These are phyloP conservation scores for Sporothrix luriei DNA, from an alignment of 2,329 filamentous ascomycete species.

Conservation along the genomic window DNA sequence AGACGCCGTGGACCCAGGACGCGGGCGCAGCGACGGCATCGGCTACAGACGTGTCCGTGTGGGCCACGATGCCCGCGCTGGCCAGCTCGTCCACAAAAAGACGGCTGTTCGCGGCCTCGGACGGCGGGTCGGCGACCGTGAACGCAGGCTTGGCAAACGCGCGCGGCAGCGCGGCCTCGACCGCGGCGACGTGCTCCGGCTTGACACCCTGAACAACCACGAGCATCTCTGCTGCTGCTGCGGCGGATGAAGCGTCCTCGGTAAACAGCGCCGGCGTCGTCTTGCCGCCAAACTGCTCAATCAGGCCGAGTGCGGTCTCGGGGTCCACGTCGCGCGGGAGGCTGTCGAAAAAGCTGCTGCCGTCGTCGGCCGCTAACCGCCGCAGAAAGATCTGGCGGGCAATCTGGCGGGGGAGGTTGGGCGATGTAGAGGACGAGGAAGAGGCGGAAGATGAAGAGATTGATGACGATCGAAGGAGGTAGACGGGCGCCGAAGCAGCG, in stretches of 20 bases:
- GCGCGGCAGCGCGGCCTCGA: slow-evolving; percentile 48
- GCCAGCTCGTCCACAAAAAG: slow-evolving; percentile 49
- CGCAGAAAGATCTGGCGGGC: slow-evolving; percentile 63
- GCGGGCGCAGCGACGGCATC: slow-evolving; percentile 46
- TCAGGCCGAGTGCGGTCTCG: slow-evolving; percentile 55
- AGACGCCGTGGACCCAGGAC: slow-evolving; percentile 49
- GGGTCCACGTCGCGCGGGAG: slow-evolving; percentile 49
- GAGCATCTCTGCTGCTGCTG: slow-evolving; percentile 51
- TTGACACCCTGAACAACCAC: slow-evolving; percentile 62
- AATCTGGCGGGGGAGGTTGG: slow-evolving; percentile 56
- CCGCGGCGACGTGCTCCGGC: slow-evolving; percentile 46
- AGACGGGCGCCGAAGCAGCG: slow-evolving; percentile 53
- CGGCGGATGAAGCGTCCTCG: slow-evolving; percentile 38
- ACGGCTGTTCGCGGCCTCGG: slow-evolving; percentile 47
- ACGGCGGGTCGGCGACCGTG: slow-evolving; percentile 52
- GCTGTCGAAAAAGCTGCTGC: slow-evolving; percentile 53
- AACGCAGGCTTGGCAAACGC: slow-evolving; percentile 52
- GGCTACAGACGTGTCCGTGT: slow-evolving; percentile 40
- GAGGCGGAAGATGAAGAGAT: slow-evolving; percentile 34
- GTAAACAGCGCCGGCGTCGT: slow-evolving; percentile 54
- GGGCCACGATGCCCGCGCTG: slow-evolving; percentile 42
- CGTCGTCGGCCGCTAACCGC: slow-evolving; percentile 53
- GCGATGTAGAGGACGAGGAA: slow-evolving; percentile 38
- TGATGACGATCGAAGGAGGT: slow-evolving; percentile 47
- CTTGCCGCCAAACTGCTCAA: slow-evolving; percentile 63